Base-by-base conservation (phyloP, 768 basidiomycete genomes). In the Phlebiopsis gigantea region DNA sequence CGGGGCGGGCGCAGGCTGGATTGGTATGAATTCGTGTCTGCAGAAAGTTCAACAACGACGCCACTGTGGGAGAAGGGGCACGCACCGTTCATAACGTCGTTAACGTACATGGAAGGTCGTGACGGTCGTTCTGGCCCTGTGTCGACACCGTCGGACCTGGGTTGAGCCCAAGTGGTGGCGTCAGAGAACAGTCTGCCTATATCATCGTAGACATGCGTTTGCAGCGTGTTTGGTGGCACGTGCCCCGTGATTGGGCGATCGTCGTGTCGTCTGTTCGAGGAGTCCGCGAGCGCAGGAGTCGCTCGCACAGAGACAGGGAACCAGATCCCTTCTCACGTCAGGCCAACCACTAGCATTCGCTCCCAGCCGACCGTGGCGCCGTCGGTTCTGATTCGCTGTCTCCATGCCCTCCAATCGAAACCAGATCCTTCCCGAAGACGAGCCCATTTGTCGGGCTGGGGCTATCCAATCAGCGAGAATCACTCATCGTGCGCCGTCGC, bases 171-270 rank as follows among this genome's bases (percentile, higher is more conserved):
- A 25, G 47, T 17, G 31, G 21, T 28, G 47, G 55, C 46, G 46
- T 42, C 34, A 46, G 46, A 39, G 46, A 53, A 24, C 49, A 25
- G 52, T 25, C 43, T 47, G 57, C 57, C 61, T 57, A 63, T 64
- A 64, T 64, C 57, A 57, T 56, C 49, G 53, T 22, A 55, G 48
- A 65, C 66, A 67, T 58, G 66, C 66, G 62, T 58, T 61, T 63
- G 64, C 63, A 64, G 66, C 66, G 64, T 67, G 66, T 65, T 63
- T 21, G 52, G 57, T 39, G 50, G 62, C 62, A 67, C 63, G 66
- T 63, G 63, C 57, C 55, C 42, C 43, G 58, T 56, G 48, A 52
- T 46, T 26, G 49, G 7, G 44, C 17, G 34, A 57, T 57, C 56
- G 50, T 51, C 50, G 50, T 51, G n/a, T 15, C 12, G 30, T 51